Base-by-base conservation (phyloP, 257 asterid species). In the Rehmannia glutinosa region DNA sequence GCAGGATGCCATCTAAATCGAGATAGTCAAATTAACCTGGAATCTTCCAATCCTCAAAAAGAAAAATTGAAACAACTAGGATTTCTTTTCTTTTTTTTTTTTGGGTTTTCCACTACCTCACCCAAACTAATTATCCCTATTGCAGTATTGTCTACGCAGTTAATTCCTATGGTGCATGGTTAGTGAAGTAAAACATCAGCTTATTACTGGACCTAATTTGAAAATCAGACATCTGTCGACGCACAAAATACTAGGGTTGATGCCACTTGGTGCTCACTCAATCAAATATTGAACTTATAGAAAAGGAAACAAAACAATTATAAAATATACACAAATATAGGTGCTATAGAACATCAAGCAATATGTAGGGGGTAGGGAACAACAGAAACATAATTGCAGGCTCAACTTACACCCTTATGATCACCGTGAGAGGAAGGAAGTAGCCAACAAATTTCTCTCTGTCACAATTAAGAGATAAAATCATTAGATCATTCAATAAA, bases 381-480 rank as follows among this genome's bases (percentile, higher is more conserved):
- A 24, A 20, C 13, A 17, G 23, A 30, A 70, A 47, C 36, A 61
- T 2, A 24, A 36, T 19, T 54, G 42, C 8, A 76, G 25, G 70
- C 68, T 62, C 58, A 65, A 85, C 98, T 87, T 89, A 92, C 98
- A 62, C 98, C 98, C 86, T 83, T 89, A 27, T 80, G 87, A 81
- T 92, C 98, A 38, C 76, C 86, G 59, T 80, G 77, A 69, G 95
- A 77, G 28, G 88, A 81, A 41, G 98, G 98, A 68, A 87, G 83
- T 85, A 92, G 80, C 98, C 97, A 92, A 76, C 97, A 89, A 64
- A 92, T 75, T 67, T 92, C 98, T 77, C 90, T 82, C 98, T 92
- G 86, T 60, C 60, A 79, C 69, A 68, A 71, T 70, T 69, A 47
- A 45, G 64, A 51, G 57, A 58, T 3, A 27, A 32, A 20, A 53